These are phyloP conservation scores for Sphagnum tenellum DNA, from an alignment of 225 moss, liverwort and hornwort species.

Conservation along the genomic window DNA sequence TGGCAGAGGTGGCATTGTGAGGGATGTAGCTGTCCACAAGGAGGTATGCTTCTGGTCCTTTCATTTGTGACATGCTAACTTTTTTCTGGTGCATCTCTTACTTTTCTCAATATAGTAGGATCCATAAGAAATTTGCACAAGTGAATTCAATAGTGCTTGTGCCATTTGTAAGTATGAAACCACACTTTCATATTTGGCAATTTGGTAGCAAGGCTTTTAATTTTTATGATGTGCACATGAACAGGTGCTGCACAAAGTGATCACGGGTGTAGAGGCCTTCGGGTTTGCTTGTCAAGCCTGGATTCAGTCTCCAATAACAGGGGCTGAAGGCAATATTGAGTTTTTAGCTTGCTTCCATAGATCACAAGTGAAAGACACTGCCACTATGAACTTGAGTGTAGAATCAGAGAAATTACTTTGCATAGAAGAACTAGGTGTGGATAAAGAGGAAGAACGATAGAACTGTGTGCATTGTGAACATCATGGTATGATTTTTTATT, in stretches of 20 bases:
- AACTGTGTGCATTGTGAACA: no score
- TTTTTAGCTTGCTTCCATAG: slow-evolving; percentile 62
- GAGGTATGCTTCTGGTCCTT: slow-evolving; percentile 24
- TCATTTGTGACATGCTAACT: no score
- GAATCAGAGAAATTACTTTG: no score
- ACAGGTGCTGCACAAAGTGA: slow-evolving; percentile 68
- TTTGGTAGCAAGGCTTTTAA: neutral
- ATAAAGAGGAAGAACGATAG: no score
- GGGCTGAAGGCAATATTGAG: slow-evolving; percentile 56
- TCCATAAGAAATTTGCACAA: neutral
- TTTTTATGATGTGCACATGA: slow-evolving; percentile 1
- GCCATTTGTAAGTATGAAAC: no score
- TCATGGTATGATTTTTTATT: no score
- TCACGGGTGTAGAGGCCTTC: slow-evolving; percentile 57
- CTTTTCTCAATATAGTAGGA: neutral
- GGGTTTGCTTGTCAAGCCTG: slow-evolving; percentile 83
- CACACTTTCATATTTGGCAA: neutral
- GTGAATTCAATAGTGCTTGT: neutral
- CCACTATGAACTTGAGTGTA: no score
- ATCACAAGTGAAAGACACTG: slow-evolving; percentile 1
- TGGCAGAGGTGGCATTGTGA: slow-evolving; percentile 54
- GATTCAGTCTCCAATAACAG: slow-evolving; percentile 71
- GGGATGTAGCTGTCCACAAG: slow-evolving; percentile 48
- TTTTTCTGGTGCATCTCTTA: neutral
- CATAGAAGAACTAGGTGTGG: no score